Percentiles rank a stretch among this genome's conserved stretches.
These are phyloP conservation scores for Saksenaea vasiformis DNA, from an alignment of 371 early-diverging fungal genomes.

Conservation along the genomic window DNA sequence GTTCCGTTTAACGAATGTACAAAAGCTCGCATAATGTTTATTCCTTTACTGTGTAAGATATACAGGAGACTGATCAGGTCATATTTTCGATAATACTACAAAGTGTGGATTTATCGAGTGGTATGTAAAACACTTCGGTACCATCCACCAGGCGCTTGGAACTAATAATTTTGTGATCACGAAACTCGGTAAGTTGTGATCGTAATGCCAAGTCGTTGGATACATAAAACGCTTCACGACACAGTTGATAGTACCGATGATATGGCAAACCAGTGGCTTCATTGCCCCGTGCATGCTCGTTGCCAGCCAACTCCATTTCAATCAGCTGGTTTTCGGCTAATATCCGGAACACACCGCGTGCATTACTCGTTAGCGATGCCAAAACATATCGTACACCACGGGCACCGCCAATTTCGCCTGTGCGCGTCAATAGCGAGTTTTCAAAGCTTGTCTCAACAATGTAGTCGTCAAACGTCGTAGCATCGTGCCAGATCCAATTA, in stretches of 20 bases:
- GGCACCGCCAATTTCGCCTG: conserved; percentile 54
- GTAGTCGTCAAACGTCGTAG: conserved; percentile 85
- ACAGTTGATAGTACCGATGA: conserved; percentile 65
- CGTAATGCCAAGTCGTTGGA: conserved; percentile 80
- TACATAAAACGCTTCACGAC: conserved; percentile 83
- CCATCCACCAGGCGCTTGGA: conserved; percentile 70
- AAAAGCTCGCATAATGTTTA: neutral
- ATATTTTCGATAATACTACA: conserved; percentile 63
- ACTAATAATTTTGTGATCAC: conserved; percentile 86
- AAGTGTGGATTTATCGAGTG: conserved; percentile 67
- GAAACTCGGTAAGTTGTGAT: conserved; percentile 87
- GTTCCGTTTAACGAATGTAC: neutral
- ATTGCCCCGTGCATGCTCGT: conserved; percentile 34
- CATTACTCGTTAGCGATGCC: conserved; percentile 80
- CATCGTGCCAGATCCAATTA: conserved; percentile 89
- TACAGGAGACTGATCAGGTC: conserved; percentile 17
- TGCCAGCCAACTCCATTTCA: conserved; percentile 50
- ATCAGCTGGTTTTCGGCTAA: conserved; percentile 74
- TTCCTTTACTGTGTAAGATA: neutral
- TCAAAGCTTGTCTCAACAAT: conserved; percentile 82
- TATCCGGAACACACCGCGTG: conserved; percentile 76
- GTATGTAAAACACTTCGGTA: conserved; percentile 81
- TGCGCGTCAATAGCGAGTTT: conserved; percentile 68
- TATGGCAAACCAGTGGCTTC: conserved; percentile 62
- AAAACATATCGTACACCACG: conserved; percentile 84